Conservation (phyloP, 805 yeast species). For the Metschnikowia dekortorum region DNA sequence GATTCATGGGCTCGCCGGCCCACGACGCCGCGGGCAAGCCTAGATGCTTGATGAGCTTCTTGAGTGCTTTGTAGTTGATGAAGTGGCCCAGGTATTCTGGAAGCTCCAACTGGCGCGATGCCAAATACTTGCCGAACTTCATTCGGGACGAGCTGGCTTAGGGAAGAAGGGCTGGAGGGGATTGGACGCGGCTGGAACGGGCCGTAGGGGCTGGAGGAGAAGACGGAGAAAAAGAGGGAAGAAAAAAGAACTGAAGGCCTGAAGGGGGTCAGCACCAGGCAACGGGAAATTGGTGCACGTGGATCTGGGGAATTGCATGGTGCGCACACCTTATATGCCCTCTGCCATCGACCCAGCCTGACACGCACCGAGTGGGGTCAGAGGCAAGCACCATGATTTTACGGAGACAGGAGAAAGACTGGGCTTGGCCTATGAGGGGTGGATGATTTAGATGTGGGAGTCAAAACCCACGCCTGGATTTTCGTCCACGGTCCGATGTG, state of each 20-base stretch:
- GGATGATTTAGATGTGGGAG: too few species aligned
- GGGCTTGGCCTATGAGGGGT: too few species aligned
- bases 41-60: constrained; percentile 83
- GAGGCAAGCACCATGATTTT: too few species aligned
- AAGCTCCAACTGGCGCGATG: constrained; percentile 86
- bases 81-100: constrained; percentile 94
- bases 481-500: too few species aligned
- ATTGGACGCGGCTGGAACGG: too few species aligned
- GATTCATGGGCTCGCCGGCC: constrained; percentile 18
- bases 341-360: not conserved
- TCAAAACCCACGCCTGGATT: too few species aligned
- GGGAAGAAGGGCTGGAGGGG: too few species aligned
- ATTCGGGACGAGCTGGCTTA: constrained; percentile 12
- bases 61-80: constrained; percentile 90
- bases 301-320: constrained; percentile 3
- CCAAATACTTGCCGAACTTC: constrained; percentile 96
- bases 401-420: too few species aligned
- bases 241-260: too few species aligned
- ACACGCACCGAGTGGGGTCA: not conserved
- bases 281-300: constrained; percentile 4
- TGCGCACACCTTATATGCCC: not conserved
- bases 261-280: not conserved
- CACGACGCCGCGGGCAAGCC: constrained; percentile 40
- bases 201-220: too few species aligned
- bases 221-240: too few species aligned